phyloP scores from a whole-genome alignment of 345 rosid genomes.

The Salix koriyanagi region DNA sequence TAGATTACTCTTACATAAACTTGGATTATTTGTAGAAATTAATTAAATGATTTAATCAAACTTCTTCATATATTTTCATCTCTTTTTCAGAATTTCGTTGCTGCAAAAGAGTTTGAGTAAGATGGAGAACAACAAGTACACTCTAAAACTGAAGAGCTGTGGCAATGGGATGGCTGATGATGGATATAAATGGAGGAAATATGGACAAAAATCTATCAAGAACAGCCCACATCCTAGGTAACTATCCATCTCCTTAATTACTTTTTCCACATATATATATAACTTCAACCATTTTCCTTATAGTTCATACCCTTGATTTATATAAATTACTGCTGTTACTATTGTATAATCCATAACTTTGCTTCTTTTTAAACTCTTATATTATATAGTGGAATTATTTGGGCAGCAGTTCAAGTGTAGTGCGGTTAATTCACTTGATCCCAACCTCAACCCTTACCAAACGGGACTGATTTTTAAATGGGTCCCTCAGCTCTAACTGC shows the following conservation, averaged over 20 bases:
- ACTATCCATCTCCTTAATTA: neutral
- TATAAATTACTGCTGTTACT: too few relatives aligned
- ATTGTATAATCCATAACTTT: too few relatives aligned
- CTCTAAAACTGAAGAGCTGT: constrained; percentile 55
- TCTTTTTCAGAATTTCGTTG: constrained; percentile 14
- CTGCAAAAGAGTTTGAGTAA: constrained; percentile 35
- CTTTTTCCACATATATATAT: neutral
- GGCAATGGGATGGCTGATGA: constrained; percentile 62
- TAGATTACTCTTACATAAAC: neutral
- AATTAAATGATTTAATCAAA: neutral
- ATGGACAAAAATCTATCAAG: constrained; percentile 88
- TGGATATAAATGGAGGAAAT: constrained; percentile 97
- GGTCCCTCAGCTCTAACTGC: too few relatives aligned
- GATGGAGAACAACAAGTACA: constrained; percentile 60
- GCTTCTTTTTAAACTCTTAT: neutral
- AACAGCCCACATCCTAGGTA: constrained; percentile 85
- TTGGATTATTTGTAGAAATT: neutral
- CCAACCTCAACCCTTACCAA: too few relatives aligned
- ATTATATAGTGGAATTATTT: too few relatives aligned
- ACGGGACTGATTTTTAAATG: too few relatives aligned
- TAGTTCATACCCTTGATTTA: too few relatives aligned
- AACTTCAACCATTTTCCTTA: too few relatives aligned
- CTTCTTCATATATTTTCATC: neutral
- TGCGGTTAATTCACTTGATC: too few relatives aligned
- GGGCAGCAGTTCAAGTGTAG: too few relatives aligned